Percentiles rank a stretch among this genome's conserved stretches.
phyloP scores from a whole-genome alignment of 306 rosid species.

The Lotus japonicus region DNA sequence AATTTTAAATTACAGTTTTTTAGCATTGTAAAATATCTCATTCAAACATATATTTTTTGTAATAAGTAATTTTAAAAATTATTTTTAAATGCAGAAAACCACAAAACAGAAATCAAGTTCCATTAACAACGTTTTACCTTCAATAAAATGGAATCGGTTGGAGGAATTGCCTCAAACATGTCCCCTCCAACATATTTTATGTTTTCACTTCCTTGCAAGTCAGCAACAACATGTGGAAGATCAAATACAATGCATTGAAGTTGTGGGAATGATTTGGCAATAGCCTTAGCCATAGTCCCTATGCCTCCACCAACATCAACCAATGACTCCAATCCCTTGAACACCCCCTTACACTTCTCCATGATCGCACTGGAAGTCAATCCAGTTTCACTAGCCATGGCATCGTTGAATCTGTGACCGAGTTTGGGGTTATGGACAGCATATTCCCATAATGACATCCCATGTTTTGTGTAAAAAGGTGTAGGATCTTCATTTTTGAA shows the following conservation, averaged over 20 bases:
- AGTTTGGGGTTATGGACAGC: not conserved
- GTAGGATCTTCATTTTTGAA: not conserved
- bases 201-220: not conserved
- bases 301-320: too few relatives aligned
- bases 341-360: too few relatives aligned
- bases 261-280: too few relatives aligned
- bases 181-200: slow-evolving; percentile 7
- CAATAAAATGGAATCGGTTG: not conserved
- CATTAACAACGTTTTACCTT: not conserved
- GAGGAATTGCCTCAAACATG: slow-evolving; percentile 13
- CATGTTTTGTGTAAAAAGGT: slow-evolving; percentile 27
- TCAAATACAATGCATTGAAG: not conserved
- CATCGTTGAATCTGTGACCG: slow-evolving; percentile 26
- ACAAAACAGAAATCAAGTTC: too few relatives aligned
- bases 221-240: slow-evolving; percentile 17
- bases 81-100: too few relatives aligned
- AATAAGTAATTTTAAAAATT: too few relatives aligned
- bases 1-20: too few relatives aligned
- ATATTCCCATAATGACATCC: slow-evolving; percentile 30
- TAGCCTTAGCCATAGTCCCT: too few relatives aligned
- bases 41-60: too few relatives aligned
- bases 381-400: slow-evolving; percentile 22
- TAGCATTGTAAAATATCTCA: too few relatives aligned
- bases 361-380: too few relatives aligned
- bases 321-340: too few relatives aligned